Evolutionary conservation across 2,329 filamentous ascomycete species (phyloP), one percentile per base, ranked within the genome.

Genomic region (Neopestalotiopsis sp.): DNA sequence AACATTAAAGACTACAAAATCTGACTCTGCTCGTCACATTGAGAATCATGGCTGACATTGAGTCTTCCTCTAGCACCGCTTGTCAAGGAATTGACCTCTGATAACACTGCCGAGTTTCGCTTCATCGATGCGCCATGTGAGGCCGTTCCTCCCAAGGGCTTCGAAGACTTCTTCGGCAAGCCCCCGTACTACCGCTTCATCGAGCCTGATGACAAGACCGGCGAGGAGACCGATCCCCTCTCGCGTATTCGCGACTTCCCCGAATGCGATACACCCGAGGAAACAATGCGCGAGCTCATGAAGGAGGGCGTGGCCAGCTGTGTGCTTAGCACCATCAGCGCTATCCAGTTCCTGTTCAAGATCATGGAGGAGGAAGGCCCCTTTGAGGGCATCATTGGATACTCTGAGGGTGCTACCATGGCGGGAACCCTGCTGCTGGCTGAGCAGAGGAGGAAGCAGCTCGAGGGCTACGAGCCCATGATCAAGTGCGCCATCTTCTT

Each of bases 151-250:
- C 87, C 87, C 0, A 75, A 82, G 20, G 86, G 86, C 0, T 89
- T 88, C 68, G 85, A 87, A 68, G 82, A 86, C 61, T 89, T 86
- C 76, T 89, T 89, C 74, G 87, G 87, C 14, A 80, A 81, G 4
- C 84, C 84, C 0, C 87, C 87, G 7, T 84, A 88, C 71, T 88
- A 83, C 75, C 84, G 87, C 38, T 88, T 88, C 76, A 86, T 89
- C 69, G 83, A 86, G 71, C 81, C 83, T 4, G 81, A 81, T 64
- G 81, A 84, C 40, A 83, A 83, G 68, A 77, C 81, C 49, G 78
- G 78, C 4, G 73, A 80, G 14, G 76, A 84, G 10, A 84, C 84
- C 61, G 82, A 86, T 70, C 80, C 88, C 1, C 73, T 88, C 60
- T 79, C 83, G 40, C 84, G 84, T 63, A 85, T 90, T 71, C 83